Evolutionary conservation across 495 filamentous ascomycete genomes (phyloP), one percentile per base, ranked within the genome.

Genomic region (Penicillium ochrochloron): DNA sequence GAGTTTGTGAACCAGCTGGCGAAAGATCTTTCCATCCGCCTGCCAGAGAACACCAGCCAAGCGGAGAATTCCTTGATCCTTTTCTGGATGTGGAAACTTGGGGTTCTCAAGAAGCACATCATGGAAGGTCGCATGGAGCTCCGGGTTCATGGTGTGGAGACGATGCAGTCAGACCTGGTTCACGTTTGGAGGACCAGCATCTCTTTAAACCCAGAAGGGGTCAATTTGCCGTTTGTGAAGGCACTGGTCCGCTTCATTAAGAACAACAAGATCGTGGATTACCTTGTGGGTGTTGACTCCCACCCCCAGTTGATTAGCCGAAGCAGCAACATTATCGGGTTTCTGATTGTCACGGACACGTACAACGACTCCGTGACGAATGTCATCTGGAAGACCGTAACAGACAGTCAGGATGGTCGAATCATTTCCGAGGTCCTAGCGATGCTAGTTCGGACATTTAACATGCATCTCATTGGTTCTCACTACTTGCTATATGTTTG

Each of bases 231-330:
- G 0, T 78, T 89, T 17, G 75, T 92, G 55, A 80, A 83, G 35
- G 90, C 88, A 67, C 78, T 93, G 58, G 83, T 90, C 23, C 76
- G 83, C 25, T 90, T 89, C 63, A 82, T 96, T 46, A 76, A 87
- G 29, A 66, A 81, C 4, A 86, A 86, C 50, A 86, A 85, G 62
- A 82, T 96, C 27, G 83, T 96, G 48, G 87, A 92, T 52, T 96
- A 98, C 73, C 85, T 99, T 31, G 87, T 98, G 59, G 92, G 95
- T 2, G 88, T 94, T 48, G 93, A 92, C 60, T 97, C 95, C 19
- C 95, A 98, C 70, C 91, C 92, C 7, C 92, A 97, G 68, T 85
- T 99, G 61, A 96, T 96, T 51, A 82, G 79, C 46, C 86, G 92
- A 64, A 90, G 91, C 70, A 83, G 83, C 62, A 97, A 97, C 60